These are phyloP conservation scores for Orbilia ellipsospora DNA, from an alignment of 2,329 filamentous ascomycete species.

Conservation along the genomic window DNA sequence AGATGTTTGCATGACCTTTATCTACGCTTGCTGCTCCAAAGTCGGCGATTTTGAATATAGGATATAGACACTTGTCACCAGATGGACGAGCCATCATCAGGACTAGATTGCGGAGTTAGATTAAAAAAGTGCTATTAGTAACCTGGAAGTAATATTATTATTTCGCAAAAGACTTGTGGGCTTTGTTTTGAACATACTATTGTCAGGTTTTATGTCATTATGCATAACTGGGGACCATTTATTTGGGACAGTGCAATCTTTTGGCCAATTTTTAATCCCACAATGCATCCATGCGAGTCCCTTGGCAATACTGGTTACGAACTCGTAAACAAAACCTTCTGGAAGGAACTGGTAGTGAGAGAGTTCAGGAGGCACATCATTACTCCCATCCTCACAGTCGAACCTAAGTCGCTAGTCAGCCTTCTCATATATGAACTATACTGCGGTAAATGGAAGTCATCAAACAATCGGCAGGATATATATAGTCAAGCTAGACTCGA, in stretches of 20 bases:
- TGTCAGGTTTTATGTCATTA: conserved; percentile 40
- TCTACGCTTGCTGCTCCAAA: conserved; percentile 10
- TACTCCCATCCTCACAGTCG: neutral
- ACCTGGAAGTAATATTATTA: neutral
- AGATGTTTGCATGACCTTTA: neutral
- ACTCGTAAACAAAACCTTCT: conserved; percentile 31
- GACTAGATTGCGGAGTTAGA: conserved; percentile 7
- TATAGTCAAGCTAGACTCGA: too few relatives aligned
- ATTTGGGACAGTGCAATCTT: conserved; percentile 7
- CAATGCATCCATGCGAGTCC: conserved; percentile 38
- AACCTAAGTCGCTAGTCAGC: too few relatives aligned
- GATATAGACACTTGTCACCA: conserved; percentile 26
- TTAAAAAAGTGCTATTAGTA: neutral
- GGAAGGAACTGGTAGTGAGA: neutral
- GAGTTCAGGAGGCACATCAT: neutral
- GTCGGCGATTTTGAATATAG: conserved; percentile 37
- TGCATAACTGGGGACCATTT: conserved; percentile 30
- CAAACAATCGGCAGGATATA: too few relatives aligned
- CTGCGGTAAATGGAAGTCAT: too few relatives aligned
- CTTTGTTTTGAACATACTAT: conserved; percentile 13
- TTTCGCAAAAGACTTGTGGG: neutral
- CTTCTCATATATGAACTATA: too few relatives aligned
- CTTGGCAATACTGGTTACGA: conserved; percentile 27
- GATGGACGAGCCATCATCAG: conserved; percentile 12
- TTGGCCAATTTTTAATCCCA: conserved; percentile 29